These are phyloP conservation scores for Datura wrightii DNA, from an alignment of 257 asterid species.

Conservation along the genomic window DNA sequence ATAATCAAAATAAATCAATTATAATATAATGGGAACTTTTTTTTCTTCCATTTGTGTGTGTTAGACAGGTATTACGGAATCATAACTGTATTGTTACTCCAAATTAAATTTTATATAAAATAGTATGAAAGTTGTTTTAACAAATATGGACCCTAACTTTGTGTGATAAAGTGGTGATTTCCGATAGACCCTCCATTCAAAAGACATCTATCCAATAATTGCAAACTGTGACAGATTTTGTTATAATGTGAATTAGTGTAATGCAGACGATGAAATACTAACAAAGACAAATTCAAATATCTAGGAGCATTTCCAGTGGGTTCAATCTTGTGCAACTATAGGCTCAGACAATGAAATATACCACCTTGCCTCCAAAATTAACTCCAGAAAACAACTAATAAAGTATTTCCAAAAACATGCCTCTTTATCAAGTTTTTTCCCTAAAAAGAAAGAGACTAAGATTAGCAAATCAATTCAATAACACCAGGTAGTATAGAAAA, in stretches of 20 bases:
- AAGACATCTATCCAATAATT: too few species aligned
- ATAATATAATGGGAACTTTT: neutral
- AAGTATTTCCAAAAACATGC: neutral
- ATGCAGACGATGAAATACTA: neutral
- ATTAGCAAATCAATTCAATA: constrained; percentile 68
- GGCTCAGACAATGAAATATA: neutral
- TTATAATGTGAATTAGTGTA: neutral
- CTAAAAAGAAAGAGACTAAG: neutral
- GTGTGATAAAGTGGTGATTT: too few species aligned
- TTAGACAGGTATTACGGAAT: too few species aligned
- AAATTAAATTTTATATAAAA: neutral
- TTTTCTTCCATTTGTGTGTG: too few species aligned
- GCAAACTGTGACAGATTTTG: neutral
- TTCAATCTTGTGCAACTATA: neutral
- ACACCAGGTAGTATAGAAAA: constrained; percentile 68
- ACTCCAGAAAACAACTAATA: neutral
- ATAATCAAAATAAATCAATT: neutral
- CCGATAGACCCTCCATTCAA: too few species aligned
- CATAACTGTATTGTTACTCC: neutral
- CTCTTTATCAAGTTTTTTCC: neutral
- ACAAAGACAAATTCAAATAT: neutral
- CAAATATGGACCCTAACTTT: neutral
- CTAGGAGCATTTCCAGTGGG: neutral
- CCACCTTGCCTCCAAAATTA: constrained; percentile 1
- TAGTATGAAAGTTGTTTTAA: neutral